Evolutionary conservation across 192 early-diverging fungal species (phyloP), one percentile per base, ranked within the genome.

Genomic region (Umbelopsis sp.): DNA sequence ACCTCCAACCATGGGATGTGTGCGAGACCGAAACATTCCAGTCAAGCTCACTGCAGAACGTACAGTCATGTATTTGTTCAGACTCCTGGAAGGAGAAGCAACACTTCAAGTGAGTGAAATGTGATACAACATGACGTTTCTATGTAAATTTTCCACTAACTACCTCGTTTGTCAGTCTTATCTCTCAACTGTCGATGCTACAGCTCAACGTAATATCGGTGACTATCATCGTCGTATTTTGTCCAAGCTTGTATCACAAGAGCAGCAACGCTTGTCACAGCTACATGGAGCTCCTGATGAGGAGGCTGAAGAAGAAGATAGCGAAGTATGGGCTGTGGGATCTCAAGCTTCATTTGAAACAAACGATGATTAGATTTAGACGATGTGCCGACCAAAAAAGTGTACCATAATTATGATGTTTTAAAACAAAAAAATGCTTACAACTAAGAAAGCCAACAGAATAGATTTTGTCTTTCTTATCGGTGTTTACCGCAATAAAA

Each of bases 21-120:
- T 92, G 15, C 88, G 92, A 13, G 92, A 94, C 68, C 88, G 94
- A 49, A 89, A 85, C 20, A 86, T 92, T 46, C 88, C 93, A 8
- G 85, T 97, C 64, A 97, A 97, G 75, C 72, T 95, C 50, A 92
- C 94, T 6, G 90, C 93, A 0, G 96, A 97, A 77, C 84, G 92
- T 18, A 85, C 93, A 7, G 74, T 96, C 70, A 68, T 95, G 27
- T 87, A 93, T 65, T 64, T 88, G 15, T 69, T 97, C 41, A 81
- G 90, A 21, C 71, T 97, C 66, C 82, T 83, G 2, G 79, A 87
- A 30, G 84, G 79, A 12, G 83, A 82, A 41, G 52, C 51, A 4
- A 74, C 80, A 7, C 67, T 83, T 50, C 69, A 85, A 55, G 77
- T 76, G 41, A 47, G 68, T 33, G 1, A 25, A 20, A 46, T 33